phyloP scores from a whole-genome alignment of 2,329 filamentous ascomycete genomes.

The Aspergillus sojae region DNA sequence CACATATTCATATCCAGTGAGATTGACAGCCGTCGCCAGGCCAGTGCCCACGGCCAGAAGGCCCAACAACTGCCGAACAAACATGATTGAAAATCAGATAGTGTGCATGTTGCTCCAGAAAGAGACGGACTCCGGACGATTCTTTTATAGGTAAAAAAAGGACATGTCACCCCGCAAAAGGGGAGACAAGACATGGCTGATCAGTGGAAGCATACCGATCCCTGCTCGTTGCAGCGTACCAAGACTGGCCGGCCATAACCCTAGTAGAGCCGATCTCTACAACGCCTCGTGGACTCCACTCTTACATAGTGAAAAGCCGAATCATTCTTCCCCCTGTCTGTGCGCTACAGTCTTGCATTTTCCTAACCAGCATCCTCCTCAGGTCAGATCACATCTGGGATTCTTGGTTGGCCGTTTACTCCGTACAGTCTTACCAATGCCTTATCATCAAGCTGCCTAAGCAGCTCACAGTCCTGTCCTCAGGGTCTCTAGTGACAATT shows the following conservation, averaged over 20 bases:
- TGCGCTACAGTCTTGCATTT: not conserved
- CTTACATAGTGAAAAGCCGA: not conserved
- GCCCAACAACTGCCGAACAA: constrained; percentile 4
- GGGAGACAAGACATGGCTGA: not conserved
- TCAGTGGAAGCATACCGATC: not conserved
- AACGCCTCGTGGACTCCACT: not conserved
- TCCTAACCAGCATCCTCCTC: not conserved
- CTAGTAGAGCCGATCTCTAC: not conserved
- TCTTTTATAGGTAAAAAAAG: not conserved
- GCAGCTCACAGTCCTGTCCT: too few relatives aligned
- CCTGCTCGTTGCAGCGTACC: not conserved
- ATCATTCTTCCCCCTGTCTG: not conserved
- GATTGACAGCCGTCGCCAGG: constrained; percentile 21
- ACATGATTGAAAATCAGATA: constrained; percentile 2
- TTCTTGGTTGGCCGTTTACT: not conserved
- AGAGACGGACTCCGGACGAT: not conserved
- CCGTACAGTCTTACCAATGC: not conserved
- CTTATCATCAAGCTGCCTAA: too few relatives aligned
- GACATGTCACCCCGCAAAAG: too few relatives aligned
- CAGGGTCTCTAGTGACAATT: too few relatives aligned
- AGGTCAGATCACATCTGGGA: not conserved
- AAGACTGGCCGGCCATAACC: not conserved
- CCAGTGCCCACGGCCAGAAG: constrained; percentile 12
- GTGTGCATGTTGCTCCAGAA: not conserved
- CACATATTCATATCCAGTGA: constrained; percentile 42